Base-by-base conservation (phyloP, 78 protist species). In the Dictyostelium citrinum region DNA sequence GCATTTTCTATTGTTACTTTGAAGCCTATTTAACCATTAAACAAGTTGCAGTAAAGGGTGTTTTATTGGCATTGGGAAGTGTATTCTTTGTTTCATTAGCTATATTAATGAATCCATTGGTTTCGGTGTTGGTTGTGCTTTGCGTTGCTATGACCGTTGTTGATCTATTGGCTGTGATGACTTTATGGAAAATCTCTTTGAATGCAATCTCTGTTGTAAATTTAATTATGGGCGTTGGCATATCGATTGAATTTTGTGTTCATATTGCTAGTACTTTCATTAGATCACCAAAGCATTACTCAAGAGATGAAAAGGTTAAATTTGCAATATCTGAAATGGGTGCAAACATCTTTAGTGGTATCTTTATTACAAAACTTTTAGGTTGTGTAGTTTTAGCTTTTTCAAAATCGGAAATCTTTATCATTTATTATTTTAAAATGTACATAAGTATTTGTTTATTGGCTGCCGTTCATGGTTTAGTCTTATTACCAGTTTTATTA, bases 201-300 rank as follows among this genome's bases (percentile, higher is more conserved):
- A 95, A 95, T 83, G 97, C 97, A 27, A 90, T 95, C 14, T 94
- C 96, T 29, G 88, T 95, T 8, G 97, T 95, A 12, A 95, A 95
- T 46, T 45, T 95, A 37, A 91, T 92, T 33, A 92, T 95, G 95
- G 96, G 81, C 10, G 43, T 95, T 35, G 97, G 97, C 55, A 91
- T 95, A 4, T 82, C 97, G 1, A 90, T 95, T 6, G 97, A 95
- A 82, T 95, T 95, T 27, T 90, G 96, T 67, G 96, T 94, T 37
- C 97, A 95, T 79, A 92, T 93, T 60, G 97, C 91, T 5, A 49
- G 46, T 45, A 43, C 77, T 2, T 82, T 68, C 1, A 82, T 83
- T 22, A 14, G 20, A 61, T 72, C 95, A 12, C 83, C 91, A 35
- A 68, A 84, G 3, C 74, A 70, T 22, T 70, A 24, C 5, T 27